Evolutionary conservation across 768 basidiomycete species (phyloP).

Genomic region (Trametes punicea): DNA sequence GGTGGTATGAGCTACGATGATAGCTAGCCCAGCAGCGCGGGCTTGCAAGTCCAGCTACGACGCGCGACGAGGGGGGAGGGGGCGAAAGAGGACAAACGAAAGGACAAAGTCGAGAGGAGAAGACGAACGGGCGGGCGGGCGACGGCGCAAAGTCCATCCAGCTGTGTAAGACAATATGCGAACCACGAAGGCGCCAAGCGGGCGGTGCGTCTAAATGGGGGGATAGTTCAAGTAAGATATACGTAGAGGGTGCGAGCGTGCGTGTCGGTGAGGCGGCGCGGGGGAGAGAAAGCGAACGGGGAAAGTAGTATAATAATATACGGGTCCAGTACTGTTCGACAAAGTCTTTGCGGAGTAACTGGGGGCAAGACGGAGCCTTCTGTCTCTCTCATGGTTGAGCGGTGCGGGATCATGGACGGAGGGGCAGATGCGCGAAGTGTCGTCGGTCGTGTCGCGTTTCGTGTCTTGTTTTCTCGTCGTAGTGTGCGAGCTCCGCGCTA

Average conservation of each 20-base stretch:
- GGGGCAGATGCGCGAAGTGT: not conserved
- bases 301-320: constrained; percentile 17
- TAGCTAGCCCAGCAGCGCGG: not conserved
- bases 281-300: not conserved
- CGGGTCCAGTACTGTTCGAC: constrained; percentile 20
- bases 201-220: not conserved
- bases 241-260: not conserved
- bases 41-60: not conserved
- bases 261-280: not conserved
- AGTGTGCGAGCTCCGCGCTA: not conserved
- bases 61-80: not conserved
- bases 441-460: not conserved
- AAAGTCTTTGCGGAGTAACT: constrained; percentile 10
- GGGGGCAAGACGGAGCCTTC: not conserved
- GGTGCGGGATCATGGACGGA: not conserved
- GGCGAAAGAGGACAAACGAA: not conserved
- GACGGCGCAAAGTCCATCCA: not conserved
- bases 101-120: not conserved
- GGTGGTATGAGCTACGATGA: not conserved
- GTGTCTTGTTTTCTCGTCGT: constrained; percentile 8
- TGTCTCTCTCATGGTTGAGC: not conserved
- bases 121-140: not conserved
- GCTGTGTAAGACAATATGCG: not conserved
- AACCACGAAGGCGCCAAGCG: not conserved
- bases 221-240: not conserved